phyloP scores from a whole-genome alignment of 2,329 filamentous ascomycete genomes.

The Claviceps paspali region DNA sequence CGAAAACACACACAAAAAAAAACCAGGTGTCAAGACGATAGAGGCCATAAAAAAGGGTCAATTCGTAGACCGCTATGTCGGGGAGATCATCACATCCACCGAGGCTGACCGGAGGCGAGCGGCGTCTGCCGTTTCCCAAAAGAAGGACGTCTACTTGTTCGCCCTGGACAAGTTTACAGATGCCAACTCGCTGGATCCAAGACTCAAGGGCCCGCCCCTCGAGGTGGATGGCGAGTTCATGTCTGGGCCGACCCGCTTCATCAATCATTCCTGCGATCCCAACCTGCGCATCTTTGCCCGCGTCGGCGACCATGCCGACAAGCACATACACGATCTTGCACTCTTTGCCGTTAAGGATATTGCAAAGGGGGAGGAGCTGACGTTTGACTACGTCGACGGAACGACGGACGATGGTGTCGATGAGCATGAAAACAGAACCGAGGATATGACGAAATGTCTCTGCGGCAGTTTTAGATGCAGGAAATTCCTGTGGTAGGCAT shows the following conservation, averaged over 20 bases:
- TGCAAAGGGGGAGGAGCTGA: constrained; percentile 50
- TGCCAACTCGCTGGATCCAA: constrained; percentile 35
- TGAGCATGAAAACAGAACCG: constrained; percentile 22
- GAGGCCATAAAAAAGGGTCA: constrained; percentile 54
- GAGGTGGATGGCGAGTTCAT: constrained; percentile 60
- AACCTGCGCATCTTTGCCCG: constrained; percentile 69
- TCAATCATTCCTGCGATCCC: constrained; percentile 70
- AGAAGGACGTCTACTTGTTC: constrained; percentile 70
- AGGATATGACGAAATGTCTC: constrained; percentile 41
- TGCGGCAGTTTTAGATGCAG: constrained; percentile 54
- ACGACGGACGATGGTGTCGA: constrained; percentile 35
- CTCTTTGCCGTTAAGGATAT: constrained; percentile 60
- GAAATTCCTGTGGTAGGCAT: constrained; percentile 52
- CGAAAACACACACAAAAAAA: too few relatives aligned
- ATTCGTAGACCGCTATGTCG: constrained; percentile 68
- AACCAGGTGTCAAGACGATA: constrained; percentile 45
- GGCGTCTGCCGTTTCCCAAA: constrained; percentile 35
- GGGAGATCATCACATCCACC: constrained; percentile 47
- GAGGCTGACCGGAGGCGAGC: constrained; percentile 53
- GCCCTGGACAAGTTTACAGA: constrained; percentile 67
- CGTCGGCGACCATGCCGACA: constrained; percentile 61
- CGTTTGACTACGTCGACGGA: constrained; percentile 65
- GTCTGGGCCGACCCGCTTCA: constrained; percentile 65
- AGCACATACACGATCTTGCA: constrained; percentile 59
- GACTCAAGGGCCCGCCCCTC: constrained; percentile 38